These are phyloP conservation scores for Glonium stellatum DNA, from an alignment of 495 filamentous ascomycete species.

Conservation along the genomic window DNA sequence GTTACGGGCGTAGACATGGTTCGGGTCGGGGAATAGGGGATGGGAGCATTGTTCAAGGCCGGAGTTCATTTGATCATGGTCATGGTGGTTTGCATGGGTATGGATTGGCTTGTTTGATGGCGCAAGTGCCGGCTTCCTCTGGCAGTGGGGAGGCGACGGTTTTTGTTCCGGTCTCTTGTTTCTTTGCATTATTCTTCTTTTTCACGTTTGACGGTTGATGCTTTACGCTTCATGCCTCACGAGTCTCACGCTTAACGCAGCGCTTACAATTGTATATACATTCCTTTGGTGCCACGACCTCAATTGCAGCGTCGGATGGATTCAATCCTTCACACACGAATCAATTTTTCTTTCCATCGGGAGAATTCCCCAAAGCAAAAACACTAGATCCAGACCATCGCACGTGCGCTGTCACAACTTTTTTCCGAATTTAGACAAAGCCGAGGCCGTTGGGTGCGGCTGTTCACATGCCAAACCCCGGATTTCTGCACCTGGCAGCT, in stretches of 20 bases:
- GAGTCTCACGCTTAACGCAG: background rate
- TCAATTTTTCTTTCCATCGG: no score
- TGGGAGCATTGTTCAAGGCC: background rate
- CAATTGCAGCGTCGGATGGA: background rate
- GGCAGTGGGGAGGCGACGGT: slow-evolving; percentile 16
- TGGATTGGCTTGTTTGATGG: slow-evolving; percentile 2
- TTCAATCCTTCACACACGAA: background rate
- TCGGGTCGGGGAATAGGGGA: background rate
- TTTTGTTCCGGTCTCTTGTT: slow-evolving; percentile 3
- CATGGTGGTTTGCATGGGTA: slow-evolving; percentile 8
- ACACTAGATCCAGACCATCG: no score
- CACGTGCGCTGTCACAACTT: no score
- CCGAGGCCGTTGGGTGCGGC: no score
- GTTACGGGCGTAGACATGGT: background rate
- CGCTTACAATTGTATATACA: background rate
- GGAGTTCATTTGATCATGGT: background rate
- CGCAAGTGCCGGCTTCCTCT: slow-evolving; percentile 30
- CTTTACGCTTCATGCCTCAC: background rate
- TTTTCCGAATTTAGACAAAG: no score
- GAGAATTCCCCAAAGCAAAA: no score
- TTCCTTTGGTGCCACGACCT: background rate
- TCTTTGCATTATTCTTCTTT: background rate
- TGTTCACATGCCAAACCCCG: no score
- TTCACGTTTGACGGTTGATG: slow-evolving; percentile 1
- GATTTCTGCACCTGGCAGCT: no score